phyloP scores from a whole-genome alignment of 2,329 filamentous ascomycete genomes.

The Chaetomiaceae sp. region DNA sequence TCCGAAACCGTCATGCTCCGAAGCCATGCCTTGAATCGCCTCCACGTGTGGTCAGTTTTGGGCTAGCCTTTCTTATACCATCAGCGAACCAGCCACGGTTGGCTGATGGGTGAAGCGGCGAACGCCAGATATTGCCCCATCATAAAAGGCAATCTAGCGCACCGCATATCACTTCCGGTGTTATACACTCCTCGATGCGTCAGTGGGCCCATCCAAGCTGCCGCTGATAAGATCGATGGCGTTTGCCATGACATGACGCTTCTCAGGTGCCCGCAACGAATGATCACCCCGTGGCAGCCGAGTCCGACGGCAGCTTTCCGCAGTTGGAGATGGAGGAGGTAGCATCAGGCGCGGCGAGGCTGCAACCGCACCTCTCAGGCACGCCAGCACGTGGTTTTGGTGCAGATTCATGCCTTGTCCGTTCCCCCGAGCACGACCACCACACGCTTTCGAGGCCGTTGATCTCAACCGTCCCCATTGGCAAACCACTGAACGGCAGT shows the following conservation, averaged over 20 bases:
- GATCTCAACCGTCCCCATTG: slow-evolving; percentile 14
- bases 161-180: slow-evolving; percentile 23
- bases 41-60: background rate
- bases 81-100: background rate
- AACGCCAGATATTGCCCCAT: slow-evolving; percentile 21
- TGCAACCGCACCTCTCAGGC: slow-evolving; percentile 12
- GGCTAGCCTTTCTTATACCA: background rate
- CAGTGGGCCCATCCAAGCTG: background rate
- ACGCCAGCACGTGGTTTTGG: slow-evolving; percentile 21
- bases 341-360: slow-evolving; percentile 12
- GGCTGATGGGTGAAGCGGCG: slow-evolving; percentile 11
- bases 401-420: slow-evolving; percentile 19
- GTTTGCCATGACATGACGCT: background rate
- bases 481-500: slow-evolving; percentile 4
- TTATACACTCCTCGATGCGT: slow-evolving; percentile 13
- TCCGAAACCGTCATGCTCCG: background rate
- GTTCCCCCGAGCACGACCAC: slow-evolving; percentile 21
- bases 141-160: slow-evolving; percentile 23
- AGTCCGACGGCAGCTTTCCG: slow-evolving; percentile 12
- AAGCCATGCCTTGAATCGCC: background rate
- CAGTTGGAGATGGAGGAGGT: background rate
- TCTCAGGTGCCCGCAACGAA: background rate
- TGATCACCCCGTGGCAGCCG: slow-evolving; percentile 5
- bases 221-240: background rate
- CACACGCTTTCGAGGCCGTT: slow-evolving; percentile 12